Base-by-base conservation (phyloP, 306 rosid genomes). In the Begonia fuchsioides region DNA sequence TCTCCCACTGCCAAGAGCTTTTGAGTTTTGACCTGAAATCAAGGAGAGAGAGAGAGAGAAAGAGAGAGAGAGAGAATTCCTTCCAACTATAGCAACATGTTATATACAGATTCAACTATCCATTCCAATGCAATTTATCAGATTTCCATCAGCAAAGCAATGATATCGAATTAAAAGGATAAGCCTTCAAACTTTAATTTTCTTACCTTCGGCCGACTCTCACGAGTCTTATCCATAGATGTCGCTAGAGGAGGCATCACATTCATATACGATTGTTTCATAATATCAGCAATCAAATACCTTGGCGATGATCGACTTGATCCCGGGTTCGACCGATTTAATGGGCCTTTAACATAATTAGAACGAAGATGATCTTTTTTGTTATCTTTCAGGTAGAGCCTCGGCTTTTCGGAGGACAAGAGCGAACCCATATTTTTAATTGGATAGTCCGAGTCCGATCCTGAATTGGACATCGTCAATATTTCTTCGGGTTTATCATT, bases 231-330 rank as follows among this genome's bases (percentile, higher is more conserved):
- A 11, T 64, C 75, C 26, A 53, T 62, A 55, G 60, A 64, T 61
- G 84, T 71, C 40, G 68, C 49, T 58, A 87, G 87, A 6, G 94
- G 98, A 17, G 95, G 94, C 96, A 85, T 76, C 81, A 67, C 64
- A 52, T 56, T 76, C 81, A 67, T 66, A 52, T 56, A 63, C 32
- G 86, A 68, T 54, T 73, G 96, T 69, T 72, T 87, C 12, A 49
- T 26, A 18, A 38, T 39, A 68, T 75, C 54, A 10, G 57, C 51
- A 45, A 64, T 74, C 15, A 83, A 62, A 53, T 76, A 79, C 38
- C 68, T 85, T 6, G 82, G 83, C 1, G 76, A 69, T 20, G 94
- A 73, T 75, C 96, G 75, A 64, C 94, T 83, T 67, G 96, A 79
- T 54, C 79, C 75, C 15, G 86, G 78, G n/a, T 82, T 64, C 3